Evolutionary conservation across 1,139 yeast species (phyloP).

Genomic region (Yamadazyma taylorii): DNA sequence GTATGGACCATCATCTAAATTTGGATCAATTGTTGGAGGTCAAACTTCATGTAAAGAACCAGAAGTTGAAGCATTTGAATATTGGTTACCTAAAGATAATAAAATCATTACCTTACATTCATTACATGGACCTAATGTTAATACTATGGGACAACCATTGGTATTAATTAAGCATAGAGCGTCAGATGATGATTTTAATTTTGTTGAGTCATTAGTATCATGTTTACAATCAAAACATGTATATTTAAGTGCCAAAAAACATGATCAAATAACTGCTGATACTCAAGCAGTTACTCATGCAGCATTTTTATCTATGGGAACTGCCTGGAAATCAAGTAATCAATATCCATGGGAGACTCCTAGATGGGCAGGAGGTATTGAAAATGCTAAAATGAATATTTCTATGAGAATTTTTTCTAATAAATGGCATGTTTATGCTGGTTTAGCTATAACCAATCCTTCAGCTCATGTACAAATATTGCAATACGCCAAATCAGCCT

Average conservation of each 20-base stretch:
- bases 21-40: conserved; percentile 94
- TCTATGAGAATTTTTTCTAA: conserved; percentile 87
- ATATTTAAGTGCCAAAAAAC: conserved; percentile 77
- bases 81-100: conserved; percentile 68
- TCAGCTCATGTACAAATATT: conserved; percentile 89
- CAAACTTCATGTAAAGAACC: conserved; percentile 95
- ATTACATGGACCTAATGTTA: conserved; percentile 90
- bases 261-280: conserved; percentile 93
- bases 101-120: conserved; percentile 88
- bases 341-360: conserved; percentile 93
- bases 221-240: conserved; percentile 80
- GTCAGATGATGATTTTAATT: conserved; percentile 49
- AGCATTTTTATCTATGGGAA: conserved; percentile 94
- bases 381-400: conserved; percentile 92
- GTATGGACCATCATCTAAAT: conserved; percentile 86
- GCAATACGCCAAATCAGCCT: conserved; percentile 83
- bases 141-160: conserved; percentile 88
- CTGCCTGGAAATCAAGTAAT: conserved; percentile 83
- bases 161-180: conserved; percentile 82
- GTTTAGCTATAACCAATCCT: conserved; percentile 92
- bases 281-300: conserved; percentile 99
- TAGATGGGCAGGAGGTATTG: conserved; percentile 89
- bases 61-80: conserved; percentile 84
- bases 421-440: conserved; percentile 98
- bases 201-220: conserved; percentile 64